Evolutionary conservation across 768 basidiomycete genomes (phyloP).

Genomic region (Tulasnella sp.): DNA sequence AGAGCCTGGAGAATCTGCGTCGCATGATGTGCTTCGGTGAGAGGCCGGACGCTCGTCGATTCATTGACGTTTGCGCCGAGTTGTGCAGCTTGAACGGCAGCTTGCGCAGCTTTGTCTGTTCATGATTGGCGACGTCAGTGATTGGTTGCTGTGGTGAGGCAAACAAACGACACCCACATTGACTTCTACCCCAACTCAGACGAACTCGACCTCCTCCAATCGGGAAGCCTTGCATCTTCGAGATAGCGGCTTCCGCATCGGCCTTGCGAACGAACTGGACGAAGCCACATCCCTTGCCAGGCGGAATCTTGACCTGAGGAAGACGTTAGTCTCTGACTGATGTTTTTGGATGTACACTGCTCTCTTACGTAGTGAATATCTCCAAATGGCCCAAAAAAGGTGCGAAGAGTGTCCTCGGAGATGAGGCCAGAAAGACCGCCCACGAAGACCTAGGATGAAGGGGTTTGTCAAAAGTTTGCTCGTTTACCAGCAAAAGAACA

Average conservation of each 20-base stretch:
- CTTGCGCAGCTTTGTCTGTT: constrained; percentile 81
- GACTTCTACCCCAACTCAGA: constrained; percentile 86
- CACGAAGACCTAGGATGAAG: constrained; percentile 44
- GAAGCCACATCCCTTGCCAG: constrained; percentile 91
- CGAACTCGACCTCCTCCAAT: constrained; percentile 86
- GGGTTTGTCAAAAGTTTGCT: background rate
- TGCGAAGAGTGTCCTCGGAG: constrained; percentile 80
- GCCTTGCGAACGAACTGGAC: constrained; percentile 89
- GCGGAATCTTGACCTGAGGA: constrained; percentile 86
- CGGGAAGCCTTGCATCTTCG: constrained; percentile 95
- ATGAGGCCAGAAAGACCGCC: constrained; percentile 83
- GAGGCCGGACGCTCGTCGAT: constrained; percentile 12
- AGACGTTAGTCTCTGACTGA: background rate
- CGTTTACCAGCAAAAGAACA: background rate
- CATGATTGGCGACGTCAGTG: background rate
- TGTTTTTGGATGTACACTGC: background rate
- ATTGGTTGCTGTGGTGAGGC: background rate
- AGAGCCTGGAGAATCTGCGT: constrained; percentile 12
- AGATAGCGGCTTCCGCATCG: constrained; percentile 86
- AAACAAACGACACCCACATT: constrained; percentile 44
- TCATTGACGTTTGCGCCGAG: constrained; percentile 17
- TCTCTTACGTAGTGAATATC: constrained; percentile 77
- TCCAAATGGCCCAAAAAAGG: constrained; percentile 86
- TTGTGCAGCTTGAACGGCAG: constrained; percentile 41
- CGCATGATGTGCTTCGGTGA: constrained; percentile 13